phyloP scores from a whole-genome alignment of 805 yeast genomes.

The Suhomyces kilbournensis region DNA sequence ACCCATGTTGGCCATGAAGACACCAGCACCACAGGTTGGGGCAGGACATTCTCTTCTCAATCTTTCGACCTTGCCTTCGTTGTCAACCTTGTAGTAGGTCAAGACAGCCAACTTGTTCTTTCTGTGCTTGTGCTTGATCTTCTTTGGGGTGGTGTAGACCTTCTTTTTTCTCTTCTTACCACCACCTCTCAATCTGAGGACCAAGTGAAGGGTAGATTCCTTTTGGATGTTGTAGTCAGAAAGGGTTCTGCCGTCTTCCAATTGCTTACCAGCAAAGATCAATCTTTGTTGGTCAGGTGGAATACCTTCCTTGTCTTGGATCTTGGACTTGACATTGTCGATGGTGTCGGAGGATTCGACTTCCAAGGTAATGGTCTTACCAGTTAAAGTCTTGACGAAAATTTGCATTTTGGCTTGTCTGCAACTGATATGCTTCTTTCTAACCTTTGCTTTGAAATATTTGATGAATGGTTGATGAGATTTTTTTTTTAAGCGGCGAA shows the following conservation, averaged over 20 bases:
- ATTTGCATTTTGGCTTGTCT: constrained; percentile 70
- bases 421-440: constrained; percentile 47
- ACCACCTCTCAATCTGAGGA: constrained; percentile 94
- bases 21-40: constrained; percentile 96
- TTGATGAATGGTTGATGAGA: background rate
- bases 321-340: constrained; percentile 98
- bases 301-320: constrained; percentile 98
- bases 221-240: constrained; percentile 99
- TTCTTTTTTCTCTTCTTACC: constrained; percentile 99
- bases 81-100: constrained; percentile 98
- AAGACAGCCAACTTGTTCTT: constrained; percentile 98
- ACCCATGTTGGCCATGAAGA: constrained; percentile 98
- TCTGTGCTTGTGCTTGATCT: constrained; percentile 99
- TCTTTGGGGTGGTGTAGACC: constrained; percentile 99
- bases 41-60: constrained; percentile 97
- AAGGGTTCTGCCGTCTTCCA: constrained; percentile 98
- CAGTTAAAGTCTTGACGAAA: constrained; percentile 99
- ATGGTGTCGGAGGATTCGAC: constrained; percentile 98
- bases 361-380: constrained; percentile 98
- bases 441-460: constrained; percentile 25
- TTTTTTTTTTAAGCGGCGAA: background rate
- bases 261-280: constrained; percentile 99
- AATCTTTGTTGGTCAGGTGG: constrained; percentile 99
- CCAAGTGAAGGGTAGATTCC: constrained; percentile 97
- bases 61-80: constrained; percentile 97